Evolutionary conservation across 768 basidiomycete genomes (phyloP), one percentile per base, ranked within the genome.

Genomic region (Mycena kentingensis): DNA sequence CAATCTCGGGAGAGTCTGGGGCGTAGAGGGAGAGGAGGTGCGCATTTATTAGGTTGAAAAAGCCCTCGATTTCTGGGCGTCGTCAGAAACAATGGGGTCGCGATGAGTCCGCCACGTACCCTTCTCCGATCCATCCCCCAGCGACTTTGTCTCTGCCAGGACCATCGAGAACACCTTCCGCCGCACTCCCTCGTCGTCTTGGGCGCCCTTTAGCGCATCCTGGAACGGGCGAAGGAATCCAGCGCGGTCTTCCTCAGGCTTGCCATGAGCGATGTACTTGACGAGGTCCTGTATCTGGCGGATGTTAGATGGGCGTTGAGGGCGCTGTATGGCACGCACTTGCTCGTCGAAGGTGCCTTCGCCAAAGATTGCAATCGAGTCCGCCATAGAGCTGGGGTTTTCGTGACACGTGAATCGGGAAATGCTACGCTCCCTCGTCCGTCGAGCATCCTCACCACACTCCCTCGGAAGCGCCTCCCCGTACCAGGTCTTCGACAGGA

Each of bases 331-430:
- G 28, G n/a, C 27, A 32, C 53, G 60, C 67, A 88, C 90, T 82
- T 92, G 88, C 69, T 94, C 91, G 67, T 88, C 85, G 61, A 89
- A 93, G 2, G 90, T 92, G 45, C 91, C 91, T 71, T 94, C 91
- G 18, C 88, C 84, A 65, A 91, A 93, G 59, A 93, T 83, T 53
- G 90, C 84, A 51, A 93, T 77, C 34, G 89, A 88, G 72, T 92
- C 90, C 60, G 86, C 76, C 58, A 67, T 69, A 51, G 82, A 71
- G 88, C 91, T 90, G 18, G 48, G 39, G 36, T 25, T 50, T 69
- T 18, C 18, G 24, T 36, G 22, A 38, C 24, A 53, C 53, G 41
- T 21, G 34, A 22, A 31, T 42, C 15, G 22, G 12, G 18, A 32
- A 21, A 60, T 57, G 60, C 22, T 55, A 43, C 54, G 53, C 24